A percentile compares a stretch with the other conserved stretches of the same genome.
Evolutionary conservation across 495 filamentous ascomycete genomes (phyloP).

Genomic region (Aspergillus sclerotiicarbonarius): DNA sequence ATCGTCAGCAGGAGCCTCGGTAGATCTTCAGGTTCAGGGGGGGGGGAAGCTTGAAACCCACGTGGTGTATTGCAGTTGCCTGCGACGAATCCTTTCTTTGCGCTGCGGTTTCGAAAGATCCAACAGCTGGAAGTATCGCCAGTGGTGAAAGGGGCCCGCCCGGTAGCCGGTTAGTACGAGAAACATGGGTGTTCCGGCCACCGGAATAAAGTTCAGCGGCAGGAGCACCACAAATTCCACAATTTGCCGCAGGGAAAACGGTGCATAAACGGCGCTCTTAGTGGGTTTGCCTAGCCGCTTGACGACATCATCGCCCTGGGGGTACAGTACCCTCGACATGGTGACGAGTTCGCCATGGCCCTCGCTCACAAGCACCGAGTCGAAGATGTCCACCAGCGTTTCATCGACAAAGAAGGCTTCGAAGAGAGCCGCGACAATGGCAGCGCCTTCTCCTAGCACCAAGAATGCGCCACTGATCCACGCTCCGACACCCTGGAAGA

Average conservation of each 20-base stretch:
- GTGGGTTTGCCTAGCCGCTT: conserved; percentile 59
- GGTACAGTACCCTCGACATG: conserved; percentile 52
- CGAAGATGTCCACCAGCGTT: conserved; percentile 66
- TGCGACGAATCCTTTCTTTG: conserved; percentile 49
- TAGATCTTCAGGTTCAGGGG: conserved; percentile 5
- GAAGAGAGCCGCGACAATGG: conserved; percentile 59
- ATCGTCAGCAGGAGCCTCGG: conserved; percentile 2
- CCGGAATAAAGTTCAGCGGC: conserved; percentile 64
- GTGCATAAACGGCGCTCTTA: conserved; percentile 57
- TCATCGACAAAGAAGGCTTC: conserved; percentile 70
- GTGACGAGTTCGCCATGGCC: conserved; percentile 57
- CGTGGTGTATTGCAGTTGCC: conserved; percentile 62
- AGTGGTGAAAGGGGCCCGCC: conserved; percentile 64
- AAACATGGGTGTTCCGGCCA: conserved; percentile 62
- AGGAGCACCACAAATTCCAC: conserved; percentile 70
- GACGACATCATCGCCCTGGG: conserved; percentile 50
- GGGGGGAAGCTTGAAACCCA: conserved; percentile 27
- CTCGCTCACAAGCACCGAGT: conserved; percentile 60
- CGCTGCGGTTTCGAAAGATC: conserved; percentile 57
- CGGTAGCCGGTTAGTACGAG: conserved; percentile 61
- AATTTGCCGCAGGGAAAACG: conserved; percentile 73
- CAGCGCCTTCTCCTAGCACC: conserved; percentile 64
- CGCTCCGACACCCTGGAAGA: conserved; percentile 59
- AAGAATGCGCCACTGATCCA: conserved; percentile 64
- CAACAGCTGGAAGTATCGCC: conserved; percentile 62